Conservation (phyloP, 2,329 filamentous ascomycete species). For the Microdochium paspali region DNA sequence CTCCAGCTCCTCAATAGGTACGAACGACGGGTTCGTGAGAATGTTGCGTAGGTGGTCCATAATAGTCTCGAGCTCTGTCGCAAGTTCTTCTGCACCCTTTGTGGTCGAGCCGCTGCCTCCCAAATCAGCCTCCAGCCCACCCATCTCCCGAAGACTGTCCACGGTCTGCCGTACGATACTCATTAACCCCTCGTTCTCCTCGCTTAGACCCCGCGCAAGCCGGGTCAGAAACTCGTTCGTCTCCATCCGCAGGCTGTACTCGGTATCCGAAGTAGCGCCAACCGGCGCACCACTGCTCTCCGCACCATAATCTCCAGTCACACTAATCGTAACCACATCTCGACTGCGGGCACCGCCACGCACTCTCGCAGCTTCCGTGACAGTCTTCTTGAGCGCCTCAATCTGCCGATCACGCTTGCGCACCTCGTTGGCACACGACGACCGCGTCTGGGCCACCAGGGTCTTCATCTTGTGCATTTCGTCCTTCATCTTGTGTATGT, state of each 20-base stretch:
- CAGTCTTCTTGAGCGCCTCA: slow-evolving; percentile 77
- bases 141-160: slow-evolving; percentile 60
- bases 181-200: slow-evolving; percentile 83
- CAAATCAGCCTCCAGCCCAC: slow-evolving; percentile 38
- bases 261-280: slow-evolving; percentile 32
- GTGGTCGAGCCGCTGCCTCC: slow-evolving; percentile 15
- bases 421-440: slow-evolving; percentile 82
- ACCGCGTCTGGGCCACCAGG: slow-evolving; percentile 72
- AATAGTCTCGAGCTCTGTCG: slow-evolving; percentile 64
- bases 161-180: slow-evolving; percentile 63
- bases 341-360: slow-evolving; percentile 46
- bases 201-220: slow-evolving; percentile 72
- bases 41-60: slow-evolving; percentile 75
- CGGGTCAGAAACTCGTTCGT: slow-evolving; percentile 87
- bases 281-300: slow-evolving; percentile 13
- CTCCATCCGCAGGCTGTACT: slow-evolving; percentile 70
- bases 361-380: slow-evolving; percentile 60
- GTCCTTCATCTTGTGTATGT: slow-evolving; percentile 69
- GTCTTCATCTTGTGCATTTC: slow-evolving; percentile 73
- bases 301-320: slow-evolving; percentile 42
- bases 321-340: slow-evolving; percentile 45
- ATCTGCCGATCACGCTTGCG: slow-evolving; percentile 85
- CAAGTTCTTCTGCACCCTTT: slow-evolving; percentile 53
- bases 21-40: slow-evolving; percentile 91
- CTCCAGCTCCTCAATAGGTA: slow-evolving; percentile 88